A percentile compares a stretch with the other conserved stretches of the same genome.
These are phyloP conservation scores for Carpinus viminea DNA, from an alignment of 306 rosid species.

Conservation along the genomic window DNA sequence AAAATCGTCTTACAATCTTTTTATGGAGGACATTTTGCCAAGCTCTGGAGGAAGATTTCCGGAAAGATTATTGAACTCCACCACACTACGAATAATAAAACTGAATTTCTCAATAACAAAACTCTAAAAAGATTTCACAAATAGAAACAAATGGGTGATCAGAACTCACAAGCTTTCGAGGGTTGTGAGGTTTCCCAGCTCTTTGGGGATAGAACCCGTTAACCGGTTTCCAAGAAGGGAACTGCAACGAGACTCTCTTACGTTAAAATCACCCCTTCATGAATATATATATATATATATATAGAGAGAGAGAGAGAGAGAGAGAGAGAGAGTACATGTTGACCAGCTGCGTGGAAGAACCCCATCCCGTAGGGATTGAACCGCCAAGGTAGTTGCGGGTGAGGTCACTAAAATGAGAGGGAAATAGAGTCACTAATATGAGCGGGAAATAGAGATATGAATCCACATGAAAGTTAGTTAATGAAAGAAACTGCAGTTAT, in stretches of 20 bases:
- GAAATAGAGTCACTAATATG: not conserved
- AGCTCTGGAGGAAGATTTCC: conserved; percentile 60
- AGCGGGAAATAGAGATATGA: not conserved
- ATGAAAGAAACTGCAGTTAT: not conserved
- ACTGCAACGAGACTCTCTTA: conserved; percentile 31
- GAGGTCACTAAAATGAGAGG: conserved; percentile 43
- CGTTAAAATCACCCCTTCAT: not conserved
- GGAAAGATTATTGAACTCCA: conserved; percentile 59
- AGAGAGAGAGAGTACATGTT: conserved; percentile 34
- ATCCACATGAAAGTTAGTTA: not conserved
- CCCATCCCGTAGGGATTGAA: conserved; percentile 61
- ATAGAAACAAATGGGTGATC: not conserved
- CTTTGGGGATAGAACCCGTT: conserved; percentile 66
- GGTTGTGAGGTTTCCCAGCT: conserved; percentile 57
- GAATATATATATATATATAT: too few species aligned
- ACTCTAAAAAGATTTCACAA: not conserved
- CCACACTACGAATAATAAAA: conserved; percentile 44
- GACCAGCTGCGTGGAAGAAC: conserved; percentile 41
- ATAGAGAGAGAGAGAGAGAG: not conserved
- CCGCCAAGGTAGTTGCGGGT: conserved; percentile 61
- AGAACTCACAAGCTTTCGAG: conserved; percentile 62
- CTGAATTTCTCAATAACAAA: not conserved
- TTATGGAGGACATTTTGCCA: conserved; percentile 49
- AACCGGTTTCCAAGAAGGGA: conserved; percentile 59
- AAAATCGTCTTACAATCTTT: conserved; percentile 50